Percentiles rank a stretch among this genome's conserved stretches.
phyloP scores from a whole-genome alignment of 371 early-diverging fungal species.

The Sporodiniella umbellata region DNA sequence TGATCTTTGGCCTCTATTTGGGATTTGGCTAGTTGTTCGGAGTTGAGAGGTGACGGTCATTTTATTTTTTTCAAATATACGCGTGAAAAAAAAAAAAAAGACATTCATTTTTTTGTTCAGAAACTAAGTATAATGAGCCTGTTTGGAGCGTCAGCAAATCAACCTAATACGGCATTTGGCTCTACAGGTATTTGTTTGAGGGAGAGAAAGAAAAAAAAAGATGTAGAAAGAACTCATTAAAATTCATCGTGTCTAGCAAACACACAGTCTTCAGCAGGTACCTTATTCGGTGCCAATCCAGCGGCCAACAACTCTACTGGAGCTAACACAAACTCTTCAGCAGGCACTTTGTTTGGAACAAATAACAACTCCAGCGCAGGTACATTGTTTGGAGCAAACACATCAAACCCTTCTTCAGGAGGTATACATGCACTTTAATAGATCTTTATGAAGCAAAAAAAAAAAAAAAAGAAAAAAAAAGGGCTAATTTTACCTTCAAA shows the following conservation, averaged over 20 bases:
- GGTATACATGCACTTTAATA: slow-evolving; percentile 11
- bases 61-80: slow-evolving; percentile 2
- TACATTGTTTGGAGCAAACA: slow-evolving; percentile 31
- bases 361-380: slow-evolving; percentile 25
- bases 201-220: no score
- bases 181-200: no score
- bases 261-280: slow-evolving; percentile 30
- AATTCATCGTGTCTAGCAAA: no score
- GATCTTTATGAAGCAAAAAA: not conserved
- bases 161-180: not conserved
- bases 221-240: no score
- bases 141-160: slow-evolving; percentile 1
- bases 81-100: not conserved
- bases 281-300: slow-evolving; percentile 26
- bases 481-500: not conserved
- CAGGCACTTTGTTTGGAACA: slow-evolving; percentile 19
- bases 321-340: slow-evolving; percentile 6
- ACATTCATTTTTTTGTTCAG: not conserved
- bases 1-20: no score
- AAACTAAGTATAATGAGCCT: not conserved
- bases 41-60: not conserved
- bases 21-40: no score
- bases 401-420: slow-evolving; percentile 22
- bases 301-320: slow-evolving; percentile 1
- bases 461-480: not conserved